These are phyloP conservation scores for Lasiosphaeris hirsuta DNA, from an alignment of 495 filamentous ascomycete species.

Conservation along the genomic window DNA sequence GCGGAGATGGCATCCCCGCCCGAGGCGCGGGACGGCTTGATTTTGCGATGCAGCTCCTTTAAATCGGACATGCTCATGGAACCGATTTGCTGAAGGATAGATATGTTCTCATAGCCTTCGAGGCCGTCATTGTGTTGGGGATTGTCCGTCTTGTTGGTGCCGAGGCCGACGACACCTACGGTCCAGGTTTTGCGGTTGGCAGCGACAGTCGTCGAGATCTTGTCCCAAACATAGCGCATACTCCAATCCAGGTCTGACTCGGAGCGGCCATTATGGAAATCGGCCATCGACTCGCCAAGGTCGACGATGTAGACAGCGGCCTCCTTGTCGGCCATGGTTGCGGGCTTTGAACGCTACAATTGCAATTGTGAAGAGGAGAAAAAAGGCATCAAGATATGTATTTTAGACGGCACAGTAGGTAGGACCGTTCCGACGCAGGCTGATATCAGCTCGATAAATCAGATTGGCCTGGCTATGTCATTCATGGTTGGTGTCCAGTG, in stretches of 20 bases:
- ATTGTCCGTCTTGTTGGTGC: slow-evolving; percentile 76
- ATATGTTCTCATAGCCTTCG: slow-evolving; percentile 73
- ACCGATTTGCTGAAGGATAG: slow-evolving; percentile 65
- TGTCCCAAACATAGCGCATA: slow-evolving; percentile 96
- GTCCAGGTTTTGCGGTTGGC: slow-evolving; percentile 78
- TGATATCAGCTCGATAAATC: background rate
- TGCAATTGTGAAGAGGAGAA: background rate
- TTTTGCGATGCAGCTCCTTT: slow-evolving; percentile 54
- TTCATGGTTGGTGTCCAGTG: background rate
- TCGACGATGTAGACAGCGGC: slow-evolving; percentile 91
- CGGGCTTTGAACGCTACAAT: background rate
- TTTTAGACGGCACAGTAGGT: too few relatives aligned
- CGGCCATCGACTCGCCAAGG: slow-evolving; percentile 77
- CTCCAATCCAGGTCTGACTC: slow-evolving; percentile 84
- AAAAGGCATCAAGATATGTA: background rate
- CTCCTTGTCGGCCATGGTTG: slow-evolving; percentile 86
- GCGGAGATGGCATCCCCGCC: slow-evolving; percentile 82
- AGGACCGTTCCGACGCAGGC: too few relatives aligned
- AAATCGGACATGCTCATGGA: slow-evolving; percentile 72
- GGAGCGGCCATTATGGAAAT: slow-evolving; percentile 65
- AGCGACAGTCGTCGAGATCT: slow-evolving; percentile 78
- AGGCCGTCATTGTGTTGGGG: slow-evolving; percentile 51
- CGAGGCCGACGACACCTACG: slow-evolving; percentile 76
- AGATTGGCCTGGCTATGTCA: background rate
- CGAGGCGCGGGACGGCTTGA: slow-evolving; percentile 59